phyloP scores from a whole-genome alignment of 2,329 filamentous ascomycete species.

The Onygena corvina region DNA sequence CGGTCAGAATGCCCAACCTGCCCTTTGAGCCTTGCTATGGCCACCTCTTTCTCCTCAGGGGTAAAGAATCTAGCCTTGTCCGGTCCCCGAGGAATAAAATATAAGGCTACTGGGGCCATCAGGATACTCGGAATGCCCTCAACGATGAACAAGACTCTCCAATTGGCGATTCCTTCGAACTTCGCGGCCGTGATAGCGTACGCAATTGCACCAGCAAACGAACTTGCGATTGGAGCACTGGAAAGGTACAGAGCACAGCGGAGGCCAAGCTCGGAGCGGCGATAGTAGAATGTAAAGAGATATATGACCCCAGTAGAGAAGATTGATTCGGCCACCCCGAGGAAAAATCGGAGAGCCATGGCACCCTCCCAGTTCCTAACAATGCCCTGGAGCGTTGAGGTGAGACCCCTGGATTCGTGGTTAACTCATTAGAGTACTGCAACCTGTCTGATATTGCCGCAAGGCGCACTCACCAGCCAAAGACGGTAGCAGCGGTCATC shows the following conservation, averaged over 20 bases:
- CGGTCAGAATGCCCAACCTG: conserved; percentile 36
- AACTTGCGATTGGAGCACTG: conserved; percentile 59
- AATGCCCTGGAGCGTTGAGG: conserved; percentile 38
- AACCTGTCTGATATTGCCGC: conserved; percentile 28
- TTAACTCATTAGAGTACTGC: too few relatives aligned
- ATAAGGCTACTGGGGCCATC: conserved; percentile 44
- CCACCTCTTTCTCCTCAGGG: conserved; percentile 47
- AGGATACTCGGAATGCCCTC: conserved; percentile 51
- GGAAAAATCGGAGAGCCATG: conserved; percentile 40
- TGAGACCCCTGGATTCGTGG: conserved; percentile 32
- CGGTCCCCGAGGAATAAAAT: conserved; percentile 43
- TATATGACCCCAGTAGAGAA: conserved; percentile 39
- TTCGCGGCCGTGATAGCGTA: conserved; percentile 53
- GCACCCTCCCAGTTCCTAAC: conserved; percentile 35
- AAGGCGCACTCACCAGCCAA: conserved; percentile 27
- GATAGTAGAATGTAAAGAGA: conserved; percentile 48
- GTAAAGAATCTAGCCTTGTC: conserved; percentile 44
- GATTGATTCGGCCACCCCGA: conserved; percentile 37
- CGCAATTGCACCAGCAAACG: conserved; percentile 59
- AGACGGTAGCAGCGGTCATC: conserved; percentile 35
- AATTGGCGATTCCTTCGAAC: conserved; percentile 44
- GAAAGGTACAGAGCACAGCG: conserved; percentile 45
- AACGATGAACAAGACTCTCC: conserved; percentile 54
- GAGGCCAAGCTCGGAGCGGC: conserved; percentile 45
- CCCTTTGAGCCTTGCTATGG: conserved; percentile 41